phyloP scores from a whole-genome alignment of 2,329 filamentous ascomycete species.

The Tetracladium maxilliforme region DNA sequence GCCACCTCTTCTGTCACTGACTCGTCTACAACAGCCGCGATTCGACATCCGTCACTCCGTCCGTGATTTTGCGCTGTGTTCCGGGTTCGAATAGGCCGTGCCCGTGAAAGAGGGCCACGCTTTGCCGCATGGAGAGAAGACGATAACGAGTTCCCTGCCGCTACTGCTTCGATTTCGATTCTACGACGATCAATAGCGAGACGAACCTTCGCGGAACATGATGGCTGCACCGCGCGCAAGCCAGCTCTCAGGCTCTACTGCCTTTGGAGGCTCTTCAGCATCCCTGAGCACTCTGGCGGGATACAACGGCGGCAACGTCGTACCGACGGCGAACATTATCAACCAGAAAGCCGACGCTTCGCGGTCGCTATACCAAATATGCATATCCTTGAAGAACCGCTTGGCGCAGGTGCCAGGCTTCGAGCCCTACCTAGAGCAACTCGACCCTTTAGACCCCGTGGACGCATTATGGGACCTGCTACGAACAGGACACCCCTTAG shows the following conservation, averaged over 20 bases:
- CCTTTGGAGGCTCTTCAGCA: constrained; percentile 19
- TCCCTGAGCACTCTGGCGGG: constrained; percentile 14
- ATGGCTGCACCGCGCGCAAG: constrained; percentile 39
- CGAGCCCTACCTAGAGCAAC: constrained; percentile 55
- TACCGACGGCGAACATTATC: constrained; percentile 86
- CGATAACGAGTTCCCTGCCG: too few species aligned
- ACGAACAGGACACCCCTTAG: constrained; percentile 66
- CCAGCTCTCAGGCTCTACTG: constrained; percentile 47
- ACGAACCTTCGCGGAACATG: constrained; percentile 25
- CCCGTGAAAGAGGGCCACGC: too few species aligned
- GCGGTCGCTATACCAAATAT: constrained; percentile 88
- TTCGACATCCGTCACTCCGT: too few species aligned
- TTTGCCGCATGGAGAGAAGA: too few species aligned
- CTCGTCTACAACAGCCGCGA: too few species aligned
- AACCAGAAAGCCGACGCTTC: constrained; percentile 91
- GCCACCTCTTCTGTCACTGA: too few species aligned
- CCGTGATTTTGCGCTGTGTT: too few species aligned
- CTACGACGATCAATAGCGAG: neutral
- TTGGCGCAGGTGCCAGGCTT: constrained; percentile 76
- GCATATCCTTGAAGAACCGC: constrained; percentile 68
- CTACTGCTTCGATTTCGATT: too few species aligned
- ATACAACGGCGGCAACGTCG: constrained; percentile 42
- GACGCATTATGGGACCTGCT: constrained; percentile 84
- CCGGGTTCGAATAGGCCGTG: too few species aligned
- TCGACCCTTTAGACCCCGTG: constrained; percentile 70